Base-by-base conservation (phyloP, 305 asterid species). In the Rubia tinctorum region DNA sequence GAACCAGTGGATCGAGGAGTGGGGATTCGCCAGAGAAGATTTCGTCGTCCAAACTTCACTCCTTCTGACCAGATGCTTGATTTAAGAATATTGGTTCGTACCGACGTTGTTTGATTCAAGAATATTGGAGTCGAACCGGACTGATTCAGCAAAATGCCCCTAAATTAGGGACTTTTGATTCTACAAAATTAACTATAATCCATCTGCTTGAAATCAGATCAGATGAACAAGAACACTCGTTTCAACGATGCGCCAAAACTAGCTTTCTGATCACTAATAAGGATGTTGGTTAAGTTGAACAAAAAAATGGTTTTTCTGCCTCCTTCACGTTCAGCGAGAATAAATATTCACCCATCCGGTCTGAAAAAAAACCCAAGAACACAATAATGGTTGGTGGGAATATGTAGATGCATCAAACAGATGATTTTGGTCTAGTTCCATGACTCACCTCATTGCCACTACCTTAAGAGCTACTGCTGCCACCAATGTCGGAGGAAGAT, bases 381-480 rank as follows among this genome's bases (percentile, higher is more conserved):
- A 34, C 14, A 45, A 10, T 5, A 67, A 12, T 14, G 12, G 4
- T 44, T 44, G 3, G 34, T 30, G 34, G 34, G 34, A 30, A 30
- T 30, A 30, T 30, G 2, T 30, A 30, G 34, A 30, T 30, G 34
- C 34, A 30, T 30, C 34, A 30, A 30, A 30, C 34, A 30, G 34
- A 30, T 30, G 34, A 30, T 1, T 30, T 30, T 30, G 34, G 34
- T 81, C 88, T 37, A 81, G 79, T 76, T 86, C 69, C 72, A 30
- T 30, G 34, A 30, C 34, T 30, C 76, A 81, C 91, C 71, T 83
- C 92, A 27, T 79, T 82, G 61, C 85, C 88, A 51, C 90, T 88
- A 62, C 90, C 83, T 68, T 75, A 91, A 80, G 83, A 90, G 64
- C 88, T 87, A 75, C 71, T 82, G 78, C 84, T 82, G 82, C 82